phyloP scores from a whole-genome alignment of 2,329 filamentous ascomycete species.

The Colletotrichum tabaci region DNA sequence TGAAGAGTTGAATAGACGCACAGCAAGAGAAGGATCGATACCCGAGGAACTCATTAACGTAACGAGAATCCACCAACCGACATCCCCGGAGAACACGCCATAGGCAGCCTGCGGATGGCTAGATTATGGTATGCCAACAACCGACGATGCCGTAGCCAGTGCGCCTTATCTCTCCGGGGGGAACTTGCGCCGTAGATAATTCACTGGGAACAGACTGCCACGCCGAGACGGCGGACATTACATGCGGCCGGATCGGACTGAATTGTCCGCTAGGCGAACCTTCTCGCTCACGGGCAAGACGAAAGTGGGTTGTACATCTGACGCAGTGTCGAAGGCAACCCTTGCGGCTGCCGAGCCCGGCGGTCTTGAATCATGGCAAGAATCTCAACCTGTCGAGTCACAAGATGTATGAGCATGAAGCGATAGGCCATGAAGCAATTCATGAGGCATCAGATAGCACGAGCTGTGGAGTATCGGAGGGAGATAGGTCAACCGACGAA shows the following conservation, averaged over 20 bases:
- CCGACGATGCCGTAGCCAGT: conserved; percentile 9
- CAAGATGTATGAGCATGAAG: background rate
- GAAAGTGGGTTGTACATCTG: background rate
- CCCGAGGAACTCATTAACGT: conserved; percentile 27
- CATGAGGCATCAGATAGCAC: conserved; percentile 29
- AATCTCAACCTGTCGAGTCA: conserved; percentile 5
- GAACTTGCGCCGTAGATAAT: conserved; percentile 1
- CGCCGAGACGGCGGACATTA: background rate
- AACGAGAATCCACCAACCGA: conserved; percentile 10
- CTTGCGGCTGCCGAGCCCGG: background rate
- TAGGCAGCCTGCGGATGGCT: conserved; percentile 12
- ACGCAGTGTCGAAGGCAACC: background rate
- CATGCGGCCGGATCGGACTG: conserved; percentile 11
- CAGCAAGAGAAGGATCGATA: conserved; percentile 33
- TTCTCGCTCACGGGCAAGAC: conserved; percentile 1
- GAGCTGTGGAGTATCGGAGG: conserved; percentile 19
- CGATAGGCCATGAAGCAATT: conserved; percentile 16
- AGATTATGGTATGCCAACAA: conserved; percentile 20
- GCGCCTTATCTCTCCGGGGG: background rate
- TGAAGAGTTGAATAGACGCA: conserved; percentile 31
- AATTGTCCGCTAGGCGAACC: background rate
- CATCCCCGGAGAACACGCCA: conserved; percentile 4
- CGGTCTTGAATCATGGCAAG: background rate
- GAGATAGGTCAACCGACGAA: conserved; percentile 28
- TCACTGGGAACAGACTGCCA: conserved; percentile 8